These are phyloP conservation scores for Colletotrichum lindemuthianum DNA, from an alignment of 2,329 filamentous ascomycete genomes.

Conservation along the genomic window DNA sequence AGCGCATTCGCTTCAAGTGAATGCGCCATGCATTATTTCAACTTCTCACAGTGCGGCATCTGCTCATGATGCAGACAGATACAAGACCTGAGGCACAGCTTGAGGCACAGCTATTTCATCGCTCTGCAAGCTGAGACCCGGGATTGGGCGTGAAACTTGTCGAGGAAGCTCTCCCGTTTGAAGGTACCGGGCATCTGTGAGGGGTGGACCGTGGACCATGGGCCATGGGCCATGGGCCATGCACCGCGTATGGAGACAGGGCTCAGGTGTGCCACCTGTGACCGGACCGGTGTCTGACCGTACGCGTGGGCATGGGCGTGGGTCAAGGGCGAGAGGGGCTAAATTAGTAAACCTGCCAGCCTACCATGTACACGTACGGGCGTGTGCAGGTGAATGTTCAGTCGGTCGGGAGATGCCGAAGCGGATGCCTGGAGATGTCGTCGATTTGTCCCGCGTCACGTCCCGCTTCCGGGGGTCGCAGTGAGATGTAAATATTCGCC, in stretches of 20 bases:
- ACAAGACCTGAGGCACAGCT: slow-evolving; percentile 43
- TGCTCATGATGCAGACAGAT: slow-evolving; percentile 27
- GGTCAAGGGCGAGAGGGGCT: slow-evolving; percentile 13
- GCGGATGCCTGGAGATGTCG: slow-evolving; percentile 24
- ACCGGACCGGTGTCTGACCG: slow-evolving; percentile 46
- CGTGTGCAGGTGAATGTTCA: slow-evolving; percentile 33
- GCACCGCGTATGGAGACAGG: slow-evolving; percentile 29
- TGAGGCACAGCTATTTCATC: slow-evolving; percentile 45
- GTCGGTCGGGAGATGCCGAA: slow-evolving; percentile 35
- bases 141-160: slow-evolving; percentile 52
- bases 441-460: slow-evolving; percentile 9
- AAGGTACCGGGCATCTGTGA: slow-evolving; percentile 32
- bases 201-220: slow-evolving; percentile 27
- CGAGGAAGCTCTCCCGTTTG: slow-evolving; percentile 40
- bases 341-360: slow-evolving; percentile 21
- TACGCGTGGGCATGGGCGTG: background rate
- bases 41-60: background rate
- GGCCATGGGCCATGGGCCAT: slow-evolving; percentile 15
- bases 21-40: background rate
- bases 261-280: slow-evolving; percentile 42
- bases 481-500: slow-evolving; percentile 14
- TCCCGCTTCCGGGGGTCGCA: background rate
- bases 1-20: background rate
- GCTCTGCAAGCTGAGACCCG: slow-evolving; percentile 55
- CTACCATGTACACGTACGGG: slow-evolving; percentile 5